Evolutionary conservation across 768 basidiomycete genomes (phyloP), one percentile per base, ranked within the genome.

Genomic region (Hysterangium stoloniferum): DNA sequence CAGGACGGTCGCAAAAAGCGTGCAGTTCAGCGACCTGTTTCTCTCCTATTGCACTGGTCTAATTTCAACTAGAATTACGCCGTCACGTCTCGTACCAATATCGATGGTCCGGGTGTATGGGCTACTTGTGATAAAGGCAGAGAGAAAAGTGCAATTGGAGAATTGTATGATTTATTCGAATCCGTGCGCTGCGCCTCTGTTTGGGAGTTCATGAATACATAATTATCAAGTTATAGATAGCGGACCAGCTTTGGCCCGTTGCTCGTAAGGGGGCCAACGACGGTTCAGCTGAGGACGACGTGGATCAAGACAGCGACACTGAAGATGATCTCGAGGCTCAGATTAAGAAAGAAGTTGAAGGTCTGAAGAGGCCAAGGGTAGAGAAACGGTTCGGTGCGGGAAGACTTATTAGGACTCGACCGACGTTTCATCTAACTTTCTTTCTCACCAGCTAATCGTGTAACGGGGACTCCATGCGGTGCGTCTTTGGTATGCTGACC

Each of bases 41-140:
- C 12, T 27, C 20, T 17, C 48, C 27, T 13, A 25, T 20, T 13
- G 15, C 41, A 17, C 20, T 2, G 19, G 24, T 24, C 22, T 33
- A 36, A 34, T 34, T 20, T n/a, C n/a, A 5, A 24, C n/a, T 25
- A 51, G 40, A 51, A 29, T 25, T 43, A 51, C 43, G 20, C 40
- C 12, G 19, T 51, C 25, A 27, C 41, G 15, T 51, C 49, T 25
- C n/a, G 40, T 17, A 38, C 22, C 25, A 42, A 41, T 22, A 75
- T 90, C 52, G 84, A 86, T 53, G 89, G 89, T 7, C 89, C 89
- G 17, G 88, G 89, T 15, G 68, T 92, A 17, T 92, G 89, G 88
- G 84, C 79, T 8, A 88, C 82, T 59, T 91, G 86, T 57, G 76
- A 88, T 27, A 87, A 84, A 62, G 89, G 89, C 17, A 91, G 83